Evolutionary conservation across 2,329 filamentous ascomycete genomes (phyloP).

Genomic region (Dactylellina haptotyla): DNA sequence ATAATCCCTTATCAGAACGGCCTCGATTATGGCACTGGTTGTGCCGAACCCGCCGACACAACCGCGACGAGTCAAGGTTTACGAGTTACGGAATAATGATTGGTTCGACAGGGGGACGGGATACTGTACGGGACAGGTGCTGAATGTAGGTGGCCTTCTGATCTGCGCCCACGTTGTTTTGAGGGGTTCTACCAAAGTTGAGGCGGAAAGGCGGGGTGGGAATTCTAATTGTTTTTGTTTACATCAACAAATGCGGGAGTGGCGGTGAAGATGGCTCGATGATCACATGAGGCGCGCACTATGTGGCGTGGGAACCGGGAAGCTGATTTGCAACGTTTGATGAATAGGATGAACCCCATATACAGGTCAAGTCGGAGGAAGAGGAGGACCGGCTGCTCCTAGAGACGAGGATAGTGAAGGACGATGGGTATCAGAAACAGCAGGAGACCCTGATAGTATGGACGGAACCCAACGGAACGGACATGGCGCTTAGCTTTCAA

Average conservation of each 20-base stretch:
- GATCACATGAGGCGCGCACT: constrained; percentile 34
- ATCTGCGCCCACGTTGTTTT: constrained; percentile 26
- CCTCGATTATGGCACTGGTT: constrained; percentile 56
- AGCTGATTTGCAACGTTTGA: constrained; percentile 15
- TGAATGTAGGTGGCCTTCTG: constrained; percentile 70
- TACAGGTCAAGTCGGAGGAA: constrained; percentile 93
- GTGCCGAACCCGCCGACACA: constrained; percentile 63
- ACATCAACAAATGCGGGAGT: background rate
- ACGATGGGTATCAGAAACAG: constrained; percentile 97
- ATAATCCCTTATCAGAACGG: constrained; percentile 1
- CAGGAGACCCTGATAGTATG: constrained; percentile 99
- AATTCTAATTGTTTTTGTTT: background rate
- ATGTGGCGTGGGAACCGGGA: constrained; percentile 9
- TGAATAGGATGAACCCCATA: constrained; percentile 79
- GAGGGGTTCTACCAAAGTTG: constrained; percentile 11
- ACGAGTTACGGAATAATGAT: constrained; percentile 97
- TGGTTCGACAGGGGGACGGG: constrained; percentile 98
- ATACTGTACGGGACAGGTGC: constrained; percentile 83
- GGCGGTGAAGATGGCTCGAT: background rate
- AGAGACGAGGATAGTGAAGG: constrained; percentile 88
- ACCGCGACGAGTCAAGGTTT: constrained; percentile 85
- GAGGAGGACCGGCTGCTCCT: constrained; percentile 83
- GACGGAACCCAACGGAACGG: constrained; percentile 89
- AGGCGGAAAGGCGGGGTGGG: background rate
- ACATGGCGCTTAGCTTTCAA: constrained; percentile 98